Base-by-base conservation (phyloP, 2,329 filamentous ascomycete genomes). In the Diaporthe eres region DNA sequence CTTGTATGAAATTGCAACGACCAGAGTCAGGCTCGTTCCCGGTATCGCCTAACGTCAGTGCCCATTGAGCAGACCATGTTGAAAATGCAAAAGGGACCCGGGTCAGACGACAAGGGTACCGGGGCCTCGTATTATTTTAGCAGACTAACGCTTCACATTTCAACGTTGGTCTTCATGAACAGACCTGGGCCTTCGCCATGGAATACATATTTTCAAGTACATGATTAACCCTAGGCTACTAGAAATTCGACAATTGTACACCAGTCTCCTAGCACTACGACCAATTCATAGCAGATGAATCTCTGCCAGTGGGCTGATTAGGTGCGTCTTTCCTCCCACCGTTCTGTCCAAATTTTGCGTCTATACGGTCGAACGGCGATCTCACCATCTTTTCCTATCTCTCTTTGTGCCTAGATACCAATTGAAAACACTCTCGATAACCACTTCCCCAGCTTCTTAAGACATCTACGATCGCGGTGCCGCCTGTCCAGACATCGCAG, bases 151-250 rank as follows among this genome's bases (percentile, higher is more conserved):
- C 19, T 49, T 17, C 19, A 49, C 19, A 49, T n/a, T n/a, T n/a
- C n/a, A n/a, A n/a, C n/a, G n/a, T n/a, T n/a, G n/a, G n/a, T n/a
- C n/a, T n/a, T n/a, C n/a, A n/a, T n/a, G n/a, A n/a, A 22, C 3
- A 49, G 19, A 22, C 2, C 44, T 22, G 6, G 8, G 22, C 44
- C 2, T 49, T 19, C 19, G 19, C 44, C 3, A 0, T 8, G 17
- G 17, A 9, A 47, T 2, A 8, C 19, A 22, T 3, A 0, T 3
- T 47, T 0, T 9, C 3, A 22, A 49, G 6, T 19, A n/a, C n/a
- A n/a, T n/a, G n/a, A n/a, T n/a, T n/a, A n/a, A n/a, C n/a, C n/a
- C n/a, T n/a, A n/a, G n/a, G n/a, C 42, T 19, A 15, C 17, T 44
- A 7, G 15, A 44, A 17, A 44, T 8, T 17, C 17, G 17, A 44